Percentiles rank a stretch among this genome's conserved stretches.
phyloP scores from a whole-genome alignment of 129 eudicot genomes.

The Logfia minima region DNA sequence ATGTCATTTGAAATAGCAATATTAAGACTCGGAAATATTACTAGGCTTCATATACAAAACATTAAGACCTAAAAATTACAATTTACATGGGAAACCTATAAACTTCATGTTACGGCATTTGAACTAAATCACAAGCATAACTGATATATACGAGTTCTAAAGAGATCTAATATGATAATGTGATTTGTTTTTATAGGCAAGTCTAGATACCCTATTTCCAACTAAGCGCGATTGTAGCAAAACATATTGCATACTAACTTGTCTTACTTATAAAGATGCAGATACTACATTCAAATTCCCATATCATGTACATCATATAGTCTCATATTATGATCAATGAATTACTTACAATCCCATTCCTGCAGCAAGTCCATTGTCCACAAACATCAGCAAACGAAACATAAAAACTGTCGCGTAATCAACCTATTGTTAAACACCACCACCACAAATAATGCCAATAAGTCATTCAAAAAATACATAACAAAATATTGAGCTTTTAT shows the following conservation, averaged over 20 bases:
- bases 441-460: neutral
- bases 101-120: neutral
- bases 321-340: neutral
- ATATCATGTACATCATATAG: neutral
- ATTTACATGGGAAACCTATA: neutral
- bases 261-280: neutral
- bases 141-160: neutral
- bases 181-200: too few species aligned
- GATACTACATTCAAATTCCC: neutral
- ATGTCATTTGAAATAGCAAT: neutral
- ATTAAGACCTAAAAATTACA: neutral
- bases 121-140: too few species aligned
- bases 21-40: neutral
- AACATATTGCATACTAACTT: neutral
- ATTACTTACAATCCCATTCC: conserved; percentile 94
- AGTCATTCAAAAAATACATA: neutral
- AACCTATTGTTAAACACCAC: conserved; percentile 41
- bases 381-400: conserved; percentile 90
- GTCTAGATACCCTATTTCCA: neutral
- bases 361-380: conserved; percentile 86
- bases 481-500: neutral
- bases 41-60: neutral
- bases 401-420: conserved; percentile 78
- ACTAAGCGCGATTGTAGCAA: neutral
- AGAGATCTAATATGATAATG: neutral